Percentiles rank a stretch among this genome's conserved stretches.
These are phyloP conservation scores for Platanus orientalis DNA, from an alignment of 164 flowering plant genomes.

Conservation along the genomic window DNA sequence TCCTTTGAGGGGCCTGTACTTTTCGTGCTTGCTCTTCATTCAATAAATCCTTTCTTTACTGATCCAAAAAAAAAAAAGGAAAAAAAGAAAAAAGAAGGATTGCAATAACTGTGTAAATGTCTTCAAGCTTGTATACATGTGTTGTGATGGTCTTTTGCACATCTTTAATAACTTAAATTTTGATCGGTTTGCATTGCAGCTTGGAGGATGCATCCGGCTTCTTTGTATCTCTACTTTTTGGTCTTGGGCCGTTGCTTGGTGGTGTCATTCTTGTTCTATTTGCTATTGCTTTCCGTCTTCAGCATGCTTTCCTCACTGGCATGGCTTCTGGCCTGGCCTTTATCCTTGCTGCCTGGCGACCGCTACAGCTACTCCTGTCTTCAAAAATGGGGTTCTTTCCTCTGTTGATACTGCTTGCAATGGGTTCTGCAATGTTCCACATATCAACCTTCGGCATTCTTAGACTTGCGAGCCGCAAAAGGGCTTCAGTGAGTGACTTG, in stretches of 20 bases:
- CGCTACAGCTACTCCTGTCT: constrained; percentile 63
- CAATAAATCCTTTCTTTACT: no score
- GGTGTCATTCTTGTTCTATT: constrained; percentile 64
- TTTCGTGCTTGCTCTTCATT: no score
- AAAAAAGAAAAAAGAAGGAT: no score
- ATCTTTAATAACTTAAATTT: not conserved
- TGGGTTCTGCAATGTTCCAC: constrained; percentile 49
- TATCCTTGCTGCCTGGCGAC: constrained; percentile 86
- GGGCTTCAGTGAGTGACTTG: constrained; percentile 40
- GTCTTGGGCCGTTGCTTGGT: constrained; percentile 90
- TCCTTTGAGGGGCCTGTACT: no score
- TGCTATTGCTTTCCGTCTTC: constrained; percentile 69
- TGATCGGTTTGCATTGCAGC: constrained; percentile 37
- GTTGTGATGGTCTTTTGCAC: not conserved
- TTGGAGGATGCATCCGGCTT: constrained; percentile 85
- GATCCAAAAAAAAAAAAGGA: no score
- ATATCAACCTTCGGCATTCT: constrained; percentile 40
- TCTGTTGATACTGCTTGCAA: constrained; percentile 38
- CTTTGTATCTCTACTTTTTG: constrained; percentile 83
- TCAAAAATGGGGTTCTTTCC: constrained; percentile 64
- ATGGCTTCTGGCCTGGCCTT: constrained; percentile 89
- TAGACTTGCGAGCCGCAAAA: constrained; percentile 47
- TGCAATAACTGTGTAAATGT: no score
- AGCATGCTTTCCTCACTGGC: constrained; percentile 82
- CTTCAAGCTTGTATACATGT: no score